A percentile compares a stretch with the other conserved stretches of the same genome.
Evolutionary conservation across 164 flowering plant genomes (phyloP).

Genomic region (Vitis rupestris): DNA sequence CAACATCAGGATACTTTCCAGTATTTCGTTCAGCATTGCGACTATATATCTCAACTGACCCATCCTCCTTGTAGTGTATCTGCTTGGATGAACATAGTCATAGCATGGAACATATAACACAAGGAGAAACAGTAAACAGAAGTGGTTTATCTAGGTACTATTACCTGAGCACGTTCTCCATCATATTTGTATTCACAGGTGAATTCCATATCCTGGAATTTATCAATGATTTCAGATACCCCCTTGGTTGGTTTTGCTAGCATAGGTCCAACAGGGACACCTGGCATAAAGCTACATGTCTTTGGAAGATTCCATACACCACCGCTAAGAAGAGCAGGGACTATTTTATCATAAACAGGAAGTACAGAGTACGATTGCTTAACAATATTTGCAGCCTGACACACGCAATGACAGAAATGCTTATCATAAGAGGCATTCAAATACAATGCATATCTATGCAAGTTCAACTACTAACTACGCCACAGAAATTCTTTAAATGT

Average conservation of each 20-base stretch:
- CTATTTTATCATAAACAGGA: constrained; percentile 83
- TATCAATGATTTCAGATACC: constrained; percentile 82
- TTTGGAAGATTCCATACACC: constrained; percentile 83
- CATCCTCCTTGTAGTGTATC: constrained; percentile 91
- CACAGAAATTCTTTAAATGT: background rate
- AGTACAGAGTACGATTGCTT: constrained; percentile 91
- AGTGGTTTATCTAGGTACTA: constrained; percentile 4
- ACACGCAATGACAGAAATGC: constrained; percentile 6
- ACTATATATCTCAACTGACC: constrained; percentile 93
- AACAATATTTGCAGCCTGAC: constrained; percentile 84
- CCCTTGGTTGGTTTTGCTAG: constrained; percentile 96
- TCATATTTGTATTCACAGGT: constrained; percentile 99
- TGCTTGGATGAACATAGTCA: constrained; percentile 25
- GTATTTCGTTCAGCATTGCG: constrained; percentile 97
- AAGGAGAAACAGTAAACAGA: background rate
- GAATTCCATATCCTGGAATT: constrained; percentile 83
- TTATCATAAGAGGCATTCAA: background rate
- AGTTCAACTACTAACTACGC: background rate
- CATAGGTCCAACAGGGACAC: constrained; percentile 98
- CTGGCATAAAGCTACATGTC: constrained; percentile 72
- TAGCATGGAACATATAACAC: background rate
- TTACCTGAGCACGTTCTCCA: constrained; percentile 99
- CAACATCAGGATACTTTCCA: constrained; percentile 94
- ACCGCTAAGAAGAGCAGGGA: constrained; percentile 71
- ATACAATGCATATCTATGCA: background rate